Base-by-base conservation (phyloP, 371 early-diverging fungal species). In the Lichtheimia hyalospora region DNA sequence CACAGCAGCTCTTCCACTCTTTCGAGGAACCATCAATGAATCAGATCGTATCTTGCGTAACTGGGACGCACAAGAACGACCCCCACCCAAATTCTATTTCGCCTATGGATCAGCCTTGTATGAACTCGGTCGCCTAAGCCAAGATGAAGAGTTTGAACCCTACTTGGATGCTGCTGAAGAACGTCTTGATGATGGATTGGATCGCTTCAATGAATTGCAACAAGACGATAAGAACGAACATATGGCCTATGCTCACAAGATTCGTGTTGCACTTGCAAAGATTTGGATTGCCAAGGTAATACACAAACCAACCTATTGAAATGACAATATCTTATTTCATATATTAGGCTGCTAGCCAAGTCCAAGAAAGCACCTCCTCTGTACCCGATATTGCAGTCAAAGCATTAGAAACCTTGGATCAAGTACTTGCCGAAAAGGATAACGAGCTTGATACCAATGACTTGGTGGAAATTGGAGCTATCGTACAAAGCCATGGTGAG, bases 21-120 rank as follows among this genome's bases (percentile, higher is more conserved):
- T 85, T 48, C 82, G 86, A 24, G 86, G 86, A 15, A 82, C 84
- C 0, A 76, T 85, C 57, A 84, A 85, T 57, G 86, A 85, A 56
- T 84, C 82, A 13, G 86, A 85, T 54, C 71, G 86, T 46, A 85
- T 85, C 63, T 57, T 84, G 16, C 83, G 86, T 10, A 85, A 85
- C 65, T 78, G 80, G 68, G 34, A 34, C 10, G 34, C 34, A 34
- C 10, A 34, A 34, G 20, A 58, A 0, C 59, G 70, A n/a, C 63
- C 74, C 2, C 81, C 83, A 16, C 62, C 76, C 13, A 61, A 71
- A 18, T 84, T 84, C 62, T 77, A 85, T 54, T 77, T 73, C 12
- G 79, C 79, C 7, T 85, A 85, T 24, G 86, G 83, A 2, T 79
- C 81, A 2, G 83, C 84, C 2, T 58, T 85, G 23, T 82, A 80